These are phyloP conservation scores for Raphanus sativus DNA, from an alignment of 345 rosid genomes.

Conservation along the genomic window DNA sequence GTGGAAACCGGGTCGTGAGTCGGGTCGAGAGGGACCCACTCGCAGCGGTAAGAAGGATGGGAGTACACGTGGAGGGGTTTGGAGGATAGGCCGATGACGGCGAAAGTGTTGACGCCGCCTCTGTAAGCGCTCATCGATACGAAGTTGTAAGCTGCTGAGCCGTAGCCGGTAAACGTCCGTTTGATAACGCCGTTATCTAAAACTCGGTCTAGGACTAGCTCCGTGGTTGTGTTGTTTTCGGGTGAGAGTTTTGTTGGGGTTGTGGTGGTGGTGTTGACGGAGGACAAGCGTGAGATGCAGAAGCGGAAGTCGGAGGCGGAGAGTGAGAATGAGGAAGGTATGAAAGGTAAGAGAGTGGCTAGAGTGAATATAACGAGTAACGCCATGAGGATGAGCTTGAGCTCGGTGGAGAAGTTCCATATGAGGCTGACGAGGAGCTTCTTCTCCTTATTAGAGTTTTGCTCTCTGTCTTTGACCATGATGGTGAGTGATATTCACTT, in stretches of 20 bases:
- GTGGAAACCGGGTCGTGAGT: conserved; percentile 32
- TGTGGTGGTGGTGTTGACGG: conserved; percentile 19
- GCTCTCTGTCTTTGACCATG: conserved; percentile 55
- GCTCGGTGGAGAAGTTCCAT: conserved; percentile 36
- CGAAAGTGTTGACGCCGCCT: conserved; percentile 69
- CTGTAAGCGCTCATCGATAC: conserved; percentile 78
- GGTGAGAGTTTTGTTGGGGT: background rate
- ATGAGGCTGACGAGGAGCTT: conserved; percentile 39
- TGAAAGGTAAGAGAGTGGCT: conserved; percentile 21
- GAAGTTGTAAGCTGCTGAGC: conserved; percentile 83
- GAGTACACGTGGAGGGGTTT: conserved; percentile 77
- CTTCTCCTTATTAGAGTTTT: conserved; percentile 39
- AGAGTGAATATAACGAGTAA: conserved; percentile 26
- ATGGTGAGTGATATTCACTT: conserved; percentile 20
- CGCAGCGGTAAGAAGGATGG: conserved; percentile 67
- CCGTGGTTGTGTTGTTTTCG: background rate
- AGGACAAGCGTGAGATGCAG: conserved; percentile 39
- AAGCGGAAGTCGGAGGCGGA: conserved; percentile 35
- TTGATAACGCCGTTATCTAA: conserved; percentile 51
- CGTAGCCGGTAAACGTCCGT: conserved; percentile 64
- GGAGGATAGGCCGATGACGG: conserved; percentile 75
- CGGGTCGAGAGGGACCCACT: conserved; percentile 55
- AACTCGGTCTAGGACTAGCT: conserved; percentile 39
- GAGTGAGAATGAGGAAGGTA: conserved; percentile 27
- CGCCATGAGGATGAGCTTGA: conserved; percentile 32